Evolutionary conservation across 2,329 filamentous ascomycete species (phyloP), one percentile per base, ranked within the genome.

Genomic region (Helminthosporium solani): DNA sequence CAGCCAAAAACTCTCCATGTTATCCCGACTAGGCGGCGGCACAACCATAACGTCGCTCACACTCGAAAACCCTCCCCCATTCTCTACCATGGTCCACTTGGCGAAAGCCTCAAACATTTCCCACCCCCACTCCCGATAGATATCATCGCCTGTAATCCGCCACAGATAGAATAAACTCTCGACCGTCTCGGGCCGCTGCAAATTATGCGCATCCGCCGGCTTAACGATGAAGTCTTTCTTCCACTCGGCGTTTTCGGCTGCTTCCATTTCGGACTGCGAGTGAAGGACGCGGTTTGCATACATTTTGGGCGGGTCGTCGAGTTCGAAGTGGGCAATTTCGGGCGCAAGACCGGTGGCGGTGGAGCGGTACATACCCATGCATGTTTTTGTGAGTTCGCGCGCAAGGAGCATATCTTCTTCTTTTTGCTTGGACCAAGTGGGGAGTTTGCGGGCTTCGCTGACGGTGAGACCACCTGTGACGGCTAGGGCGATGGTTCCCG

Each of bases 1-100:
- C 77, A 99, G 81, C 94, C 94, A 99, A 74, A 97, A 97, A 67
- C 90, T 95, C 74, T 99, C 94, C 92, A 99, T 96, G 60, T 97
- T 97, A 71, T 99, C 92, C 49, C 83, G 79, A 36, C 77, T 75
- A 12, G 75, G 70, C 0, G 90, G 83, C 16, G 91, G 90, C 8
- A 94, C 72, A 4, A 73, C 71, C 55, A 86, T 84, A 20, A 90
- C 91, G 64, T 95, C 83, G 15, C 78, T 78, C 50, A 97, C 76
- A 55, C 87, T 91, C 1, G 88, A 90, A 66, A 95, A 97, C 0
- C 90, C 90, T 31, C 84, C 84, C 30, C 84, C 83, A 31, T 91
- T 86, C 34, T 82, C 78, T 2, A 96, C 86, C 6, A 87, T 83
- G 0, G 89, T 95, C 70, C 96, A 81, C 61, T 90, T 86, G 70